Base-by-base conservation (phyloP, 257 asterid genomes). In the Nicotiana noctiflora region DNA sequence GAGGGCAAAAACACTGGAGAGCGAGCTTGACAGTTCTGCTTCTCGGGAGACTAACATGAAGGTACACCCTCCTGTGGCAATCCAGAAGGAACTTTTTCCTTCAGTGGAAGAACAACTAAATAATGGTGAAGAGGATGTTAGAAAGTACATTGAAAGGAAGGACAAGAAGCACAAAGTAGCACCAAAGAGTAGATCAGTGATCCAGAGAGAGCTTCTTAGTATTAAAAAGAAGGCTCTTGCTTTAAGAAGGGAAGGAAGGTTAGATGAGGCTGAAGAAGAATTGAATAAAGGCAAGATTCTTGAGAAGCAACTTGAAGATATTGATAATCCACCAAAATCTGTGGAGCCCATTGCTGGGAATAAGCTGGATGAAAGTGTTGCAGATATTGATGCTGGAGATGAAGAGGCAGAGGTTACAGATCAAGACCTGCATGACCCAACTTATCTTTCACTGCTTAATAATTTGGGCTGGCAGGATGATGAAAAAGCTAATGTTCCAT, bases 391-490 rank as follows among this genome's bases (percentile, higher is more conserved):
- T 86, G 84, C n/a, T 57, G 93, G 80, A 81, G 88, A 84, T 66
- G 96, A 82, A 76, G 93, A 81, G 25, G 56, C 76, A 40, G 91
- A 90, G 72, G 98, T 95, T 75, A 92, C 94, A 0, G 99, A 95
- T 89, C 98, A 92, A 70, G 99, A 95, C 86, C 37, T 95, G 93
- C 84, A 80, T 21, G 97, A 96, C 87, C 98, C 98, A 34, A 79
- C 89, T 79, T 96, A 94, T 88, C 90, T 94, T 75, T 89, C 98
- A 31, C 88, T 92, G 72, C 83, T 96, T 89, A 89, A 90, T 87
- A 90, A 88, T 88, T 81, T 96, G 90, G 99, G 98, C 57, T 96
- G 98, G 97, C 87, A 91, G 67, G 98, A 92, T 62, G 98, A 91
- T 66, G 86, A 83, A 67, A 87, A 84, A 76, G 85, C 82, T 23